Evolutionary conservation across 495 filamentous ascomycete species (phyloP).

Genomic region (Tuber umbilicatum): DNA sequence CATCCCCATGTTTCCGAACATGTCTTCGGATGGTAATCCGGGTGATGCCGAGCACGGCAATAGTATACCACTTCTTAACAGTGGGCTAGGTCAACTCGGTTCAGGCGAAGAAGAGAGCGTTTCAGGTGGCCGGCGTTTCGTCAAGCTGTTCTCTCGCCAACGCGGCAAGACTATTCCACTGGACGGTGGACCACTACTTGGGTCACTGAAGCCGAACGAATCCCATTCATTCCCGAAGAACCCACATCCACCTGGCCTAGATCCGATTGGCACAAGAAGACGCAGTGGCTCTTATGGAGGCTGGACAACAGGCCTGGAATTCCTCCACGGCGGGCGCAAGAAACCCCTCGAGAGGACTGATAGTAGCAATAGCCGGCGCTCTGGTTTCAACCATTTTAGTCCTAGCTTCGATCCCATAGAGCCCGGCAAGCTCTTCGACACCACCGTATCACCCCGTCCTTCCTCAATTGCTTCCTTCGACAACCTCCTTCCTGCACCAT

Average conservation of each 20-base stretch:
- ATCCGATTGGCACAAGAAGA: constrained; percentile 59
- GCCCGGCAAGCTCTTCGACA: constrained; percentile 50
- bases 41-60: constrained; percentile 41
- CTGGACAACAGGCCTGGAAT: constrained; percentile 48
- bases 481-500: constrained; percentile 63
- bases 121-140: constrained; percentile 50
- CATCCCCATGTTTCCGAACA: constrained; percentile 51
- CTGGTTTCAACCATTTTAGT: constrained; percentile 56
- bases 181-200: constrained; percentile 58
- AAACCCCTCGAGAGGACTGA: constrained; percentile 36
- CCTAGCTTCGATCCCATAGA: constrained; percentile 56
- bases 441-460: constrained; percentile 65
- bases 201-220: constrained; percentile 66
- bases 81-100: constrained; percentile 42
- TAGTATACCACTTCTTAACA: constrained; percentile 42
- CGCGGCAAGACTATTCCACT: constrained; percentile 65
- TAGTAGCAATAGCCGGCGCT: constrained; percentile 41
- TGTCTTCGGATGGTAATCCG: constrained; percentile 43
- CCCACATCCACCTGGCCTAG: constrained; percentile 48
- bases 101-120: constrained; percentile 14
- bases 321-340: constrained; percentile 46
- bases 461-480: constrained; percentile 75
- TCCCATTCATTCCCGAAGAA: constrained; percentile 76
- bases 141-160: constrained; percentile 59
- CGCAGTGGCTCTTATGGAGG: constrained; percentile 62